A percentile compares a stretch with the other conserved stretches of the same genome.
Evolutionary conservation across 83 land plant genomes (phyloP).

Genomic region (Diphasiastrum complanatum): DNA sequence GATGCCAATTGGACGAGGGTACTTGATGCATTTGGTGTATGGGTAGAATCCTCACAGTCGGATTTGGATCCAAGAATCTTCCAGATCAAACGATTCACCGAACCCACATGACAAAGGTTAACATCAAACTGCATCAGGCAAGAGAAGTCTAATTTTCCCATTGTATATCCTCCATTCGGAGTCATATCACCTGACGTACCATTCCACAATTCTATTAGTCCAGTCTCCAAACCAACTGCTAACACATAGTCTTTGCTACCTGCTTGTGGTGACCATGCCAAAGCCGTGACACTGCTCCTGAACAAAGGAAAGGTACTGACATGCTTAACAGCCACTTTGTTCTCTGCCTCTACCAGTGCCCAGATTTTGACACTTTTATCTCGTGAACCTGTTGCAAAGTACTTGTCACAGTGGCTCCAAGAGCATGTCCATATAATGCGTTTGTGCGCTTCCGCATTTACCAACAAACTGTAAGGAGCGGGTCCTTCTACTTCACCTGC

Average conservation of each 20-base stretch:
- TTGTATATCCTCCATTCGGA: neutral
- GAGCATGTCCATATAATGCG: conserved; percentile 97
- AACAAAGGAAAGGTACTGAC: conserved; percentile 46
- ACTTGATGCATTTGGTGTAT: neutral
- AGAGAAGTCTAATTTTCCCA: conserved; percentile 8
- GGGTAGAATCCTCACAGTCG: conserved; percentile 1
- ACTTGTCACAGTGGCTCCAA: conserved; percentile 66
- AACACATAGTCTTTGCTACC: conserved; percentile 39
- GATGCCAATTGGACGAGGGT: conserved; percentile 76
- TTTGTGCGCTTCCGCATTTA: conserved; percentile 78
- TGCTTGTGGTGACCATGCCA: conserved; percentile 63
- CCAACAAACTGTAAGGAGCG: conserved; percentile 37
- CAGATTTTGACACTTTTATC: conserved; percentile 90
- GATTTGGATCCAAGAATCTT: conserved; percentile 18
- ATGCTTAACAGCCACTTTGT: conserved; percentile 49
- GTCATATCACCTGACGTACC: neutral
- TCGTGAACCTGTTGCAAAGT: conserved; percentile 94
- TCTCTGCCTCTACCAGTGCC: conserved; percentile 28
- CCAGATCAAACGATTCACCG: conserved; percentile 75
- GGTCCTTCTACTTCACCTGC: conserved; percentile 32
- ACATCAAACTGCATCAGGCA: conserved; percentile 40
- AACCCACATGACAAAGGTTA: conserved; percentile 72
- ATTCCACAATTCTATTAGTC: conserved; percentile 78
- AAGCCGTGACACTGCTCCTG: conserved; percentile 69
- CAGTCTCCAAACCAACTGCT: conserved; percentile 84